Percentiles rank a stretch among this genome's conserved stretches.
These are phyloP conservation scores for Chalciporus chontae DNA, from an alignment of 768 basidiomycete genomes.

Conservation along the genomic window DNA sequence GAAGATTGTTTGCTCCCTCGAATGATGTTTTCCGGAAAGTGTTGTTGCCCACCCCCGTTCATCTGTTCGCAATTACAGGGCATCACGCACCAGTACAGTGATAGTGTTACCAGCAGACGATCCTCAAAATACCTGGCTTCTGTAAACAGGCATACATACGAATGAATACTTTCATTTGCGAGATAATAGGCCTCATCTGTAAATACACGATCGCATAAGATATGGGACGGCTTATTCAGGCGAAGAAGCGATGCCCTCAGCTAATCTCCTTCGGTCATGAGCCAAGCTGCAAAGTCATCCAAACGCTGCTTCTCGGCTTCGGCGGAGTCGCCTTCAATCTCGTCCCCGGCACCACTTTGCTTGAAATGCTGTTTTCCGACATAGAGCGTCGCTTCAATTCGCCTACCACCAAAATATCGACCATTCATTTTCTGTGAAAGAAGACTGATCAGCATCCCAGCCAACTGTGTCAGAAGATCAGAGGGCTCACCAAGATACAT, in stretches of 20 bases:
- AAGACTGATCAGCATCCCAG: neutral
- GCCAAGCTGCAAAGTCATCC: constrained; percentile 86
- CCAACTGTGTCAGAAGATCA: neutral
- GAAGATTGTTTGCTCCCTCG: too few species aligned
- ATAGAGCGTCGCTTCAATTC: constrained; percentile 78
- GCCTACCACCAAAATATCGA: constrained; percentile 82
- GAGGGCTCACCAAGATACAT: constrained; percentile 69
- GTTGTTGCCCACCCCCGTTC: too few species aligned
- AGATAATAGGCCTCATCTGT: too few species aligned
- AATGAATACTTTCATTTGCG: too few species aligned
- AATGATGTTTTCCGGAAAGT: too few species aligned
- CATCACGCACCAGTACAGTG: too few species aligned
- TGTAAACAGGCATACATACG: too few species aligned
- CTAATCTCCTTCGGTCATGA: constrained; percentile 76
- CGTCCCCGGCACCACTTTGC: constrained; percentile 69
- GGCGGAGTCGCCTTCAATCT: constrained; percentile 57
- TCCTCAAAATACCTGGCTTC: too few species aligned
- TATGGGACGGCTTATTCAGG: neutral
- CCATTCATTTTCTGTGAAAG: constrained; percentile 84
- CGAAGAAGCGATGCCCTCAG: neutral
- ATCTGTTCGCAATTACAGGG: too few species aligned
- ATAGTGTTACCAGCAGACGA: too few species aligned
- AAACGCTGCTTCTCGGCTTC: constrained; percentile 81
- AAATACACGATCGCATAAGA: neutral
- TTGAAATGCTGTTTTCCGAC: constrained; percentile 79